phyloP scores from a whole-genome alignment of 2,329 filamentous ascomycete genomes.

The Elsinoe necatrix region DNA sequence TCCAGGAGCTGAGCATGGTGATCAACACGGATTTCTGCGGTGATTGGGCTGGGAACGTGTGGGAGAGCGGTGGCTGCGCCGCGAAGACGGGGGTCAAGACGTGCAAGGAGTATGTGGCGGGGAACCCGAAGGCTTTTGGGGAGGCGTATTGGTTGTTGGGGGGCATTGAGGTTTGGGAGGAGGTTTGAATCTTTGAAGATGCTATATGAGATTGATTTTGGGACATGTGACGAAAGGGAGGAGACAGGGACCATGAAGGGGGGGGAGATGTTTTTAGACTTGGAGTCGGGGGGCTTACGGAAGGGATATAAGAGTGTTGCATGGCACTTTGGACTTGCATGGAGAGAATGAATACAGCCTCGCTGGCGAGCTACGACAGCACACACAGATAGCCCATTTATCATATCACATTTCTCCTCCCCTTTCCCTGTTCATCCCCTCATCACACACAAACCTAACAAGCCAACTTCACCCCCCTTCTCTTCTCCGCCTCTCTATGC shows the following conservation, averaged over 20 bases:
- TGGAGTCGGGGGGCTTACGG: neutral
- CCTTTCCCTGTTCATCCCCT: neutral
- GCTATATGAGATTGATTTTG: neutral
- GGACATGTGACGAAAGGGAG: too few relatives aligned
- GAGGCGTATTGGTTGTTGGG: constrained; percentile 74
- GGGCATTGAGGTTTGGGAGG: constrained; percentile 53
- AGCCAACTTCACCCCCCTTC: constrained; percentile 63
- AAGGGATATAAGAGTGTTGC: neutral
- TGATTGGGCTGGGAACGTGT: constrained; percentile 69
- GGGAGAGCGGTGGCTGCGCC: constrained; percentile 52
- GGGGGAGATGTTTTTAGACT: too few relatives aligned
- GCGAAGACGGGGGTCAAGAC: constrained; percentile 47
- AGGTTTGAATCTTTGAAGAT: neutral
- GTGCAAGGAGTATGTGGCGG: constrained; percentile 64
- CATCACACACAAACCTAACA: neutral
- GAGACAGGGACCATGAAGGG: neutral
- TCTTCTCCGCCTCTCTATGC: constrained; percentile 72
- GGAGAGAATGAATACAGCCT: neutral
- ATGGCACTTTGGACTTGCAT: neutral
- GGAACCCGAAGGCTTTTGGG: constrained; percentile 60
- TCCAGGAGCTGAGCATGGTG: constrained; percentile 65
- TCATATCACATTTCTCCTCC: neutral
- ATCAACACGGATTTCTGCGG: constrained; percentile 84
- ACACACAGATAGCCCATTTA: neutral
- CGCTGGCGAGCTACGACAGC: constrained; percentile 28